Evolutionary conservation across 331 rosid genomes (phyloP).

Genomic region (Pyrus hybrid): DNA sequence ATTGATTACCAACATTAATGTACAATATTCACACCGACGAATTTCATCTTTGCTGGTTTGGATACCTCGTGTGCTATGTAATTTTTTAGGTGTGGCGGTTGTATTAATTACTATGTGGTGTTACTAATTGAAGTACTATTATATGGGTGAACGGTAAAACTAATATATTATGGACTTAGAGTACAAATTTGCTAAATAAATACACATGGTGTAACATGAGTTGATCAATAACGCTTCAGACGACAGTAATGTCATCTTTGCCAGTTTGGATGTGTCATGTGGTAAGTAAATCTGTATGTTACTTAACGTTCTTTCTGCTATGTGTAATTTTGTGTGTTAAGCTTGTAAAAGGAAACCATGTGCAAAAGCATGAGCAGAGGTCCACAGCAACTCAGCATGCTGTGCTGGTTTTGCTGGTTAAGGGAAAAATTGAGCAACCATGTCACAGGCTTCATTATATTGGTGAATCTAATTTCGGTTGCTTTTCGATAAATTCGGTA

Average conservation of each 20-base stretch:
- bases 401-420: background rate
- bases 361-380: background rate
- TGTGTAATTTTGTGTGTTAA: background rate
- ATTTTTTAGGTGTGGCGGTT: background rate
- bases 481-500: background rate
- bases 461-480: background rate
- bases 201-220: background rate
- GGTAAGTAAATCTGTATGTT: background rate
- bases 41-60: background rate
- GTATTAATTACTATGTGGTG: background rate
- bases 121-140: too few relatives aligned
- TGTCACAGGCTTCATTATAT: background rate
- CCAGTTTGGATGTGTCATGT: conserved; percentile 10
- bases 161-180: too few relatives aligned
- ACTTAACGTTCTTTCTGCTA: background rate
- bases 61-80: background rate
- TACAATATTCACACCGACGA: background rate
- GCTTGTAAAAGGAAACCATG: background rate
- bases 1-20: background rate
- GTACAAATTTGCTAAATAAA: too few relatives aligned
- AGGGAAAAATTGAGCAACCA: background rate
- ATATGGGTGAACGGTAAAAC: background rate
- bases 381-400: conserved; percentile 3
- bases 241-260: background rate
- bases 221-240: too few relatives aligned